Percentiles rank a stretch among this genome's conserved stretches.
These are phyloP conservation scores for Rhizophagus clarus DNA, from an alignment of 192 early-diverging fungal genomes.

Conservation along the genomic window DNA sequence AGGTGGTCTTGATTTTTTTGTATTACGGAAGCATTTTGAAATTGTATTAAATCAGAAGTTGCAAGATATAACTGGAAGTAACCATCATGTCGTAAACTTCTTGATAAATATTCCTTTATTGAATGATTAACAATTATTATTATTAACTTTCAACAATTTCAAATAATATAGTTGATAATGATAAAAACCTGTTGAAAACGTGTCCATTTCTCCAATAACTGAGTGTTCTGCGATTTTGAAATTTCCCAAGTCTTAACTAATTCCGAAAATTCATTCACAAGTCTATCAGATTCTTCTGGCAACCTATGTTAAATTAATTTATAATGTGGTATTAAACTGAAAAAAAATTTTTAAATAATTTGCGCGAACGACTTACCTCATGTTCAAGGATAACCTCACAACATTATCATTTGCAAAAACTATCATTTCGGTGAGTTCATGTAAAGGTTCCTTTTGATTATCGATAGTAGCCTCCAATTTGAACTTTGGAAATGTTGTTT, in stretches of 20 bases:
- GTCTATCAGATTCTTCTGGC: background rate
- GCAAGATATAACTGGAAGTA: background rate
- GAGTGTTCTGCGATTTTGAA: background rate
- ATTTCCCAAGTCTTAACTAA: constrained; percentile 2
- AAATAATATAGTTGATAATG: background rate
- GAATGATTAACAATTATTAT: background rate
- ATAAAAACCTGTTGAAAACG: constrained; percentile 19
- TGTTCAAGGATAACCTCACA: background rate
- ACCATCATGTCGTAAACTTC: constrained; percentile 22
- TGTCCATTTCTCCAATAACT: constrained; percentile 8
- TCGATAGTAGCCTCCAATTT: background rate
- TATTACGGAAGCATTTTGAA: background rate
- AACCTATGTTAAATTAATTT: background rate
- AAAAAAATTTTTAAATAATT: background rate
- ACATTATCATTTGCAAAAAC: constrained; percentile 20
- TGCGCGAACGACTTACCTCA: background rate
- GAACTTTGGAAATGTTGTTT: background rate
- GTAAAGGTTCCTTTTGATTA: background rate
- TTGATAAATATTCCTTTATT: constrained; percentile 18
- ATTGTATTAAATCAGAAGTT: background rate
- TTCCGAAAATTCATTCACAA: constrained; percentile 19
- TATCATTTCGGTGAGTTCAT: constrained; percentile 7
- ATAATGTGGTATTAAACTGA: background rate
- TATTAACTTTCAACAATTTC: background rate
- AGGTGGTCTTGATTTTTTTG: constrained; percentile 4